Evolutionary conservation across 2,329 filamentous ascomycete genomes (phyloP).

Genomic region (Colletotrichum filicis): DNA sequence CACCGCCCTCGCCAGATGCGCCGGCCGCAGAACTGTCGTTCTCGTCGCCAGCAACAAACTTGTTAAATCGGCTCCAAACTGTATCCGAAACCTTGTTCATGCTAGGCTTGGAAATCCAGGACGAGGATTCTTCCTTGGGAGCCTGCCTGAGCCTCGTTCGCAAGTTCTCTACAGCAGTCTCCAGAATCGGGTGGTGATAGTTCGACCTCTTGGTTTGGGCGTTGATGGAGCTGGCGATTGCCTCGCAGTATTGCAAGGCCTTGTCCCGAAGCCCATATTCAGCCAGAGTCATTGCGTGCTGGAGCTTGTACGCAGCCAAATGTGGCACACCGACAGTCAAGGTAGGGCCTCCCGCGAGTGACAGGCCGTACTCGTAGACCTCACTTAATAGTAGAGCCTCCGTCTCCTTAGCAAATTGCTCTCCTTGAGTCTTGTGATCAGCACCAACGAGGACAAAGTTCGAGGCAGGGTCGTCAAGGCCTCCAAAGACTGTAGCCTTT

Average conservation of each 20-base stretch:
- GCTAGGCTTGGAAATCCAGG: conserved; percentile 94
- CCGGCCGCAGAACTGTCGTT: conserved; percentile 71
- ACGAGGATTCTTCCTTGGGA: conserved; percentile 82
- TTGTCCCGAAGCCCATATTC: conserved; percentile 86
- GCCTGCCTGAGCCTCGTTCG: conserved; percentile 85
- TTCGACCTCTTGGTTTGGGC: conserved; percentile 85
- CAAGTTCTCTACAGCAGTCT: conserved; percentile 84
- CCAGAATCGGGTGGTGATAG: conserved; percentile 84
- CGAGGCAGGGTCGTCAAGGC: conserved; percentile 81
- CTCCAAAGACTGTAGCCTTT: conserved; percentile 77
- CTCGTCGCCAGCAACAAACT: conserved; percentile 94
- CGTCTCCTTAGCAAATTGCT: conserved; percentile 81
- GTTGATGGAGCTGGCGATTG: conserved; percentile 79
- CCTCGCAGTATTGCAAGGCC: conserved; percentile 91
- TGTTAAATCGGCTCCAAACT: conserved; percentile 93
- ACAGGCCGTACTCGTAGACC: conserved; percentile 90
- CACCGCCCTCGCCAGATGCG: conserved; percentile 64
- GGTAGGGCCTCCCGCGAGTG: conserved; percentile 68
- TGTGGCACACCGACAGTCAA: conserved; percentile 76
- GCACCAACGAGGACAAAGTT: conserved; percentile 87
- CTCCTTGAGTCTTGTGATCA: conserved; percentile 78
- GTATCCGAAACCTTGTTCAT: conserved; percentile 96
- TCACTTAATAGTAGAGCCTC: conserved; percentile 95
- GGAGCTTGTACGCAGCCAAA: conserved; percentile 89
- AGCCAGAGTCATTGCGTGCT: conserved; percentile 85